Percentiles rank a stretch among this genome's conserved stretches.
Conservation (phyloP, 2,329 filamentous ascomycete genomes). For the Pochonia chlamydosporia region DNA sequence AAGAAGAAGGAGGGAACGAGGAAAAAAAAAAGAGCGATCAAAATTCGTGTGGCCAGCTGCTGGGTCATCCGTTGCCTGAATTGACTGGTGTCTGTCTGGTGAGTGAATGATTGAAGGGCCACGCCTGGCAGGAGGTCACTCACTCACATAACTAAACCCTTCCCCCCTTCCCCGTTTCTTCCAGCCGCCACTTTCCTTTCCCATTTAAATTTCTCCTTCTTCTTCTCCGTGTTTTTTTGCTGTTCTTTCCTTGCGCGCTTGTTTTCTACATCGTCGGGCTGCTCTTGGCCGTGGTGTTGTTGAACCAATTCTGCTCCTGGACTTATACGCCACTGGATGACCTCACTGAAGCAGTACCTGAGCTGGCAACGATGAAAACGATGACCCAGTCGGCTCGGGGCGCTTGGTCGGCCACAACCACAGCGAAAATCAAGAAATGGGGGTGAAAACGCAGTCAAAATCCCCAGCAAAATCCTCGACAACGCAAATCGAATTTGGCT, state of each 20-base stretch:
- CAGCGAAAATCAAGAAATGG: not conserved
- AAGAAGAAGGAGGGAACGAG: not conserved
- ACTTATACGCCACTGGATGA: constrained; percentile 5
- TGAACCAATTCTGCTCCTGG: not conserved
- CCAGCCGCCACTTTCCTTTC: constrained; percentile 16
- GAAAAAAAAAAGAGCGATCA: not conserved
- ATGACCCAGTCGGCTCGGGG: not conserved
- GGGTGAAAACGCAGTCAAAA: not conserved
- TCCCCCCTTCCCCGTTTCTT: constrained; percentile 25
- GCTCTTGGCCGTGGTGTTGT: not conserved
- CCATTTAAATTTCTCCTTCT: constrained; percentile 16
- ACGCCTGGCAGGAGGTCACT: constrained; percentile 7
- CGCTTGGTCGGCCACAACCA: not conserved
- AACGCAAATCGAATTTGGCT: not conserved
- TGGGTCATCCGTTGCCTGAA: constrained; percentile 7
- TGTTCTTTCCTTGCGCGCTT: constrained; percentile 1
- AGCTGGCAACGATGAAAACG: not conserved
- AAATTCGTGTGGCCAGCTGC: constrained; percentile 6
- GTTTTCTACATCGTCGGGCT: not conserved
- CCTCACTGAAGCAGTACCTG: not conserved
- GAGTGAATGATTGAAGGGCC: constrained; percentile 6
- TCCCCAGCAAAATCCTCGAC: not conserved
- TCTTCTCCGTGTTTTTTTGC: constrained; percentile 10
- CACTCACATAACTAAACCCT: constrained; percentile 30
- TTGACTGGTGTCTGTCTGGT: not conserved